Evolutionary conservation across 352 stramenopile genomes (phyloP), one percentile per base, ranked within the genome.

Genomic region (Pythium grandisporangium): DNA sequence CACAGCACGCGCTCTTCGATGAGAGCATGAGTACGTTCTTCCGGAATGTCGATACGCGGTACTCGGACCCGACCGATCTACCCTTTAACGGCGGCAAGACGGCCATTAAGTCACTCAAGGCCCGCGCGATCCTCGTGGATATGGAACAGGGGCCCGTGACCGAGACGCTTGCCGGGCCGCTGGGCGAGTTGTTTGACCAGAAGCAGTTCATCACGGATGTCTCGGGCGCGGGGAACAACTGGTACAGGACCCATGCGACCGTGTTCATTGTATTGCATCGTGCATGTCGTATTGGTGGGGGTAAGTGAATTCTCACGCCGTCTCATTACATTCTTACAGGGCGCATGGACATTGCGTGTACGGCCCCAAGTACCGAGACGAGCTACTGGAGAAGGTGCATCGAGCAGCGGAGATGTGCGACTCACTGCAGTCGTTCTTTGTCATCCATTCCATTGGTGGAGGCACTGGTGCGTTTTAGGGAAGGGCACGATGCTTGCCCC

Each of bases 11-110:
- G 29, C 49, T 65, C 27, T 96, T 93, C 45, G 84, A 95, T 51
- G 87, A 95, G 26, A 90, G 77, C 40, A 95, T 96, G 84, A 94
- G 76, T 63, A 82, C 75, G 29, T 96, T 96, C 58, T 96, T 96
- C 70, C 77, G 84, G 33, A 95, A 96, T 48, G 74, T 95, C 16
- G 83, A 96, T 61, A 65, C 54, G 20, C 70, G 76, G 5, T 73
- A 66, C 41, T 54, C 68, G 24, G 44, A 71, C 16, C 58, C 71
- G 11, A n/a, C 70, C 27, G 66, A 84, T 22, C 48, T 89, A 21
- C 61, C 71, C 7, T 69, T 78, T 27, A 45, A 54, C 14, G 44
- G 58, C 38, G 64, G 61, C 11, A 57, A 40, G n/a, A 40, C 61
- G 12, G 25, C 63, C 29, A 75, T 86, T 48, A 55, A 52, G 38